Percentiles rank a stretch among this genome's conserved stretches.
Conservation (phyloP, 2,329 filamentous ascomycete species). For the Endoconidiophora polonica region DNA sequence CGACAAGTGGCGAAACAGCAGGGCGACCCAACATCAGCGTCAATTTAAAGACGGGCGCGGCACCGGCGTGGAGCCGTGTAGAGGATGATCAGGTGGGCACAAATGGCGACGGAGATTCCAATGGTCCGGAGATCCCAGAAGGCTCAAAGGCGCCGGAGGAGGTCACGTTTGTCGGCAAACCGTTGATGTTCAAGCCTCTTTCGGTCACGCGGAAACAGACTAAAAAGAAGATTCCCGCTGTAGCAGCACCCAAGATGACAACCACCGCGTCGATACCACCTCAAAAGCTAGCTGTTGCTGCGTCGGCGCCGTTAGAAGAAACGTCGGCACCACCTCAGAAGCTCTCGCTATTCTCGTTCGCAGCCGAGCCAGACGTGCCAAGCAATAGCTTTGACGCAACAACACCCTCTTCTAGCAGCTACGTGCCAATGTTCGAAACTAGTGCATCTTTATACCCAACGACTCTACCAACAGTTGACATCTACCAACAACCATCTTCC, state of each 20-base stretch:
- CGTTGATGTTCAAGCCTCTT: conserved; percentile 76
- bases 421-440: conserved; percentile 36
- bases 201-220: conserved; percentile 63
- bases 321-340: conserved; percentile 22
- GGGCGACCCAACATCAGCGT: conserved; percentile 24
- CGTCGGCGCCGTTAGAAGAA: not conserved
- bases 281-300: not conserved
- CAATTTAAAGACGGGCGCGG: conserved; percentile 66
- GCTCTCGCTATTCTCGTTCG: conserved; percentile 53
- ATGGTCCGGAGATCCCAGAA: conserved; percentile 32
- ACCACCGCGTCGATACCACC: no score
- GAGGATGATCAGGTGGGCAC: conserved; percentile 17
- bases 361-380: conserved; percentile 16
- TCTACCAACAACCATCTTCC: conserved; percentile 12
- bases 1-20: conserved; percentile 13
- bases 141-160: conserved; percentile 44
- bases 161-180: conserved; percentile 56
- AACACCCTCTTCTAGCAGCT: conserved; percentile 17
- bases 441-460: conserved; percentile 21
- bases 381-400: conserved; percentile 15
- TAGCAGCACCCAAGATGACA: conserved; percentile 8
- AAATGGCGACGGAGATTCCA: conserved; percentile 13
- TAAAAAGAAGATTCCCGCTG: conserved; percentile 43
- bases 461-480: conserved; percentile 17
- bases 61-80: conserved; percentile 63